Evolutionary conservation across 1,284 basidiomycete species (phyloP).

Genomic region (Calocybe gambosa): DNA sequence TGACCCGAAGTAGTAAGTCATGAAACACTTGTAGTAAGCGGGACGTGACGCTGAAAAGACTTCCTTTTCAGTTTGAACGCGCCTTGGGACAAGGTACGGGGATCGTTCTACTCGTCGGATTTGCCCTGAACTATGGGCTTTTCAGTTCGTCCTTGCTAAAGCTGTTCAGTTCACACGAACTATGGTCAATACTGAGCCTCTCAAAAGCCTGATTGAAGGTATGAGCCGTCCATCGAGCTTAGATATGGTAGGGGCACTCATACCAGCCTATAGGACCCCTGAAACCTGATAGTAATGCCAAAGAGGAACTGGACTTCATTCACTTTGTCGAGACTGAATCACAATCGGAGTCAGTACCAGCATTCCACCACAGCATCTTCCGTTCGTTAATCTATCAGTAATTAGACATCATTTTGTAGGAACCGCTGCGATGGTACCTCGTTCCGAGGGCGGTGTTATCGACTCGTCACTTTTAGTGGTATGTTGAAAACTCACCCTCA

Average conservation of each 20-base stretch:
- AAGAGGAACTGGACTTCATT: slow-evolving; percentile 12
- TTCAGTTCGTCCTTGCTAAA: slow-evolving; percentile 14
- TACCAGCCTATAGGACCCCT: slow-evolving; percentile 8
- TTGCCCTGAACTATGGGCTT: too few relatives aligned
- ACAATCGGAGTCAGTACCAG: slow-evolving; percentile 9
- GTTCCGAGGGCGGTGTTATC: slow-evolving; percentile 12
- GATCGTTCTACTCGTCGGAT: not conserved
- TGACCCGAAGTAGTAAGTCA: slow-evolving; percentile 11
- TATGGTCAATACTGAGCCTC: slow-evolving; percentile 9
- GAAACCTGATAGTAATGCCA: slow-evolving; percentile 6
- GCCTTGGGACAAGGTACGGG: not conserved
- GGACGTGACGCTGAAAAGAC: not conserved
- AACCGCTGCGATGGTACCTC: slow-evolving; percentile 13
- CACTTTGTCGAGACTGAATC: slow-evolving; percentile 8
- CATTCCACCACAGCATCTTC: not conserved
- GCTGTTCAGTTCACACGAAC: slow-evolving; percentile 12
- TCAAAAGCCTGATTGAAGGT: slow-evolving; percentile 11
- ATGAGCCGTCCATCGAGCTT: too few relatives aligned
- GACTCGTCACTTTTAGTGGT: slow-evolving; percentile 9
- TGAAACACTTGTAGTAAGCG: too few relatives aligned
- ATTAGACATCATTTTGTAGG: slow-evolving; percentile 15
- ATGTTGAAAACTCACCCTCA: not conserved
- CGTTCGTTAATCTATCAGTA: not conserved
- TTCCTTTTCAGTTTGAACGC: not conserved
- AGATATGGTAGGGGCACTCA: not conserved